Percentiles rank a stretch among this genome's conserved stretches.
Conservation (phyloP, 768 basidiomycete genomes). For the Cystofilobasidium macerans region DNA sequence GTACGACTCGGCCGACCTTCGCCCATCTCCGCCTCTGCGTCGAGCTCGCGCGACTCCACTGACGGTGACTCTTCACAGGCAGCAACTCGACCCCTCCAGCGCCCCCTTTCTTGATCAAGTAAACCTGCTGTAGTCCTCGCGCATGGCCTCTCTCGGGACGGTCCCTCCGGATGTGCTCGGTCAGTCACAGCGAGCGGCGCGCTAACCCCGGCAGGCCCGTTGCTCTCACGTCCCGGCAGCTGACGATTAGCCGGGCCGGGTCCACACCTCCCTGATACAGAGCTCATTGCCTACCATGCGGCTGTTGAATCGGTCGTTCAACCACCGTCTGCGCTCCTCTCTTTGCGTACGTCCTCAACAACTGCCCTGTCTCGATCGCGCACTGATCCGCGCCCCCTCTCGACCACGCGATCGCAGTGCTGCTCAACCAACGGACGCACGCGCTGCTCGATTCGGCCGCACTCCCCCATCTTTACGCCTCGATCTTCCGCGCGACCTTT, state of each 20-base stretch:
- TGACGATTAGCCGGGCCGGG: too few relatives aligned
- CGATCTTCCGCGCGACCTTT: conserved; percentile 58
- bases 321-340: not conserved
- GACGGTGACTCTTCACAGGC: too few relatives aligned
- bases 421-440: not conserved
- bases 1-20: too few relatives aligned
- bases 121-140: too few relatives aligned
- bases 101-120: too few relatives aligned
- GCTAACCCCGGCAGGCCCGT: not conserved
- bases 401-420: not conserved
- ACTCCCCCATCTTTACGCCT: conserved; percentile 63
- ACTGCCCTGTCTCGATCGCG: not conserved
- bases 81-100: too few relatives aligned
- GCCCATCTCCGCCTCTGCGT: too few relatives aligned
- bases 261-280: not conserved
- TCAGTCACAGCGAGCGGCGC: not conserved
- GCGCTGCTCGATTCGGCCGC: conserved; percentile 24
- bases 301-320: not conserved
- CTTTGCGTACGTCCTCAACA: not conserved
- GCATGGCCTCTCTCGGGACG: not conserved
- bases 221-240: too few relatives aligned
- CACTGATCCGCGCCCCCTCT: not conserved
- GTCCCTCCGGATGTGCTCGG: conserved; percentile 2
- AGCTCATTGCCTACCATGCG: conserved; percentile 5
- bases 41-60: too few relatives aligned